phyloP scores from a whole-genome alignment of 352 stramenopile genomes.

The Globisporangium viniferum region DNA sequence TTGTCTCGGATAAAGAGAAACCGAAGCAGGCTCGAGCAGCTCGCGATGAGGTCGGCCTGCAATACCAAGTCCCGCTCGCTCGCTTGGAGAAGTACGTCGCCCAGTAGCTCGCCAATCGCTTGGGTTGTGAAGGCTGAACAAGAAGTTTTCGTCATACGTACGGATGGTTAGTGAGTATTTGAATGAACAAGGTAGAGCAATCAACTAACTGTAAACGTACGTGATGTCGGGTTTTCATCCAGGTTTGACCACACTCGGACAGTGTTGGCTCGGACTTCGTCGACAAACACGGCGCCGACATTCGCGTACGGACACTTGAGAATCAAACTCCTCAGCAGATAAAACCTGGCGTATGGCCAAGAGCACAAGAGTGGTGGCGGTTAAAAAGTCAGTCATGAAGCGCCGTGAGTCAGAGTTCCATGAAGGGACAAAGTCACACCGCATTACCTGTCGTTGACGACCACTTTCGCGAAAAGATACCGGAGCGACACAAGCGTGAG shows the following conservation, averaged over 20 bases:
- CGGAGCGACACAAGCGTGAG: slow-evolving; percentile 34
- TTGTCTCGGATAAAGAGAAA: slow-evolving; percentile 69
- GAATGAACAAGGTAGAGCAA: neutral
- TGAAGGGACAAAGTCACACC: neutral
- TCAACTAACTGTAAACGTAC: slow-evolving; percentile 22
- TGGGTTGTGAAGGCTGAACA: slow-evolving; percentile 16
- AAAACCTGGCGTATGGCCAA: slow-evolving; percentile 33
- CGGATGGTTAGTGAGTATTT: neutral
- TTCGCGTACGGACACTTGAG: slow-evolving; percentile 74
- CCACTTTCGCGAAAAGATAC: slow-evolving; percentile 34
- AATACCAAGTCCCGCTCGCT: slow-evolving; percentile 58
- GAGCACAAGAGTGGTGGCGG: neutral
- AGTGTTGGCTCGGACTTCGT: slow-evolving; percentile 48
- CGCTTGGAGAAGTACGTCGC: slow-evolving; percentile 33
- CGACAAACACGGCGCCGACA: slow-evolving; percentile 56
- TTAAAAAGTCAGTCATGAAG: neutral
- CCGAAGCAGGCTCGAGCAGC: slow-evolving; percentile 57
- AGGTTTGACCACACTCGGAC: slow-evolving; percentile 37
- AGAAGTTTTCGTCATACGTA: too few species aligned
- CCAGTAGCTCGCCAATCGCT: slow-evolving; percentile 28
- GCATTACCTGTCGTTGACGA: slow-evolving; percentile 31
- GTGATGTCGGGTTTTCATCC: slow-evolving; percentile 14
- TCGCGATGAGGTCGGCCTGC: slow-evolving; percentile 61
- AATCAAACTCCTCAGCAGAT: slow-evolving; percentile 34
- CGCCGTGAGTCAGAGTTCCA: neutral